Percentiles rank a stretch among this genome's conserved stretches.
Evolutionary conservation across 768 basidiomycete genomes (phyloP).

Genomic region (Zangia roseola): DNA sequence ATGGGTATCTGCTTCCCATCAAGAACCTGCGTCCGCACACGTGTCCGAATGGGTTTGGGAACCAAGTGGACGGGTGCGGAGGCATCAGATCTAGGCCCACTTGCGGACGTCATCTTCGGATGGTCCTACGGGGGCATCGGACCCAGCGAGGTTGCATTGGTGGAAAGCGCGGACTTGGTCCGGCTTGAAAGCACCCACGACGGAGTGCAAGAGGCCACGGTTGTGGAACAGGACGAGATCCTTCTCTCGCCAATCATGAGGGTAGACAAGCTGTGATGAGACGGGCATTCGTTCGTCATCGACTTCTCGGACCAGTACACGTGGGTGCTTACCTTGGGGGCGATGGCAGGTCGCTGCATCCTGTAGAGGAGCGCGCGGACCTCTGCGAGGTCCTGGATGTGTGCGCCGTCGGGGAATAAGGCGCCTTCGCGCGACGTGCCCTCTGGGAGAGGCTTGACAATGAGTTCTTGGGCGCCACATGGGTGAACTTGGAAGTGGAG

Average conservation of each 20-base stretch:
- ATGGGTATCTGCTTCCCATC: not conserved
- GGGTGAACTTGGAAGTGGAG: slow-evolving; percentile 93
- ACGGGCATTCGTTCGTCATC: too few relatives aligned
- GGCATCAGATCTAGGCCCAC: slow-evolving; percentile 37
- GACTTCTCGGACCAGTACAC: too few relatives aligned
- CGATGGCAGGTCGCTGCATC: slow-evolving; percentile 89
- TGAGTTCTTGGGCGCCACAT: slow-evolving; percentile 64
- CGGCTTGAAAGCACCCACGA: slow-evolving; percentile 60
- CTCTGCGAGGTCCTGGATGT: slow-evolving; percentile 67
- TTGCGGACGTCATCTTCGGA: slow-evolving; percentile 41
- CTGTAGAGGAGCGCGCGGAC: slow-evolving; percentile 76
- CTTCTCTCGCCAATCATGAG: slow-evolving; percentile 78
- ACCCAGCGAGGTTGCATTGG: slow-evolving; percentile 59
- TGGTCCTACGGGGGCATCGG: slow-evolving; percentile 49
- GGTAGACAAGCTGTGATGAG: slow-evolving; percentile 65
- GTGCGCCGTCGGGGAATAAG: slow-evolving; percentile 80
- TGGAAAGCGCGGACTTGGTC: slow-evolving; percentile 51
- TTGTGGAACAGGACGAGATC: slow-evolving; percentile 75
- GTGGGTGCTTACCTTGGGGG: slow-evolving; percentile 51
- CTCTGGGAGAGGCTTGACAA: slow-evolving; percentile 71
- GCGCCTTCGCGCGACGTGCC: slow-evolving; percentile 57
- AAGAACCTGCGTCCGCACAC: slow-evolving; percentile 1
- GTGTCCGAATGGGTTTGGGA: not conserved
- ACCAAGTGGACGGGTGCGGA: too few relatives aligned
- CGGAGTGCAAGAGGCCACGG: slow-evolving; percentile 63